Percentiles rank a stretch among this genome's conserved stretches.
phyloP scores from a whole-genome alignment of 2,329 filamentous ascomycete species.

The Annulohypoxylon truncatum region DNA sequence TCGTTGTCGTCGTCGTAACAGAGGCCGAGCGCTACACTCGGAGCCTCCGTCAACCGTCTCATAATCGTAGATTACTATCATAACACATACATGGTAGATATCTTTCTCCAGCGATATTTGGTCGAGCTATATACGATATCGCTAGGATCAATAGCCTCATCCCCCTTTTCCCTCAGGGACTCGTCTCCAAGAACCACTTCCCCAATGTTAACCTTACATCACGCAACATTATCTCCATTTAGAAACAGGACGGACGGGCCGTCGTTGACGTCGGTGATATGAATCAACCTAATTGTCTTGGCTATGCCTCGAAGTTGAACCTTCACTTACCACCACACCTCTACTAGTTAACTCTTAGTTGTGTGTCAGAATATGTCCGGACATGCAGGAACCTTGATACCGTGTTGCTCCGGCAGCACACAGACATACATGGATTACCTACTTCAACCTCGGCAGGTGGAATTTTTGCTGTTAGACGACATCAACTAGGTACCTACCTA shows the following conservation, averaged over 20 bases:
- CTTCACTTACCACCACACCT: conserved; percentile 69
- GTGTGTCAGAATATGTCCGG: background rate
- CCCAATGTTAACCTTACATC: conserved; percentile 90
- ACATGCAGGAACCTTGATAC: conserved; percentile 73
- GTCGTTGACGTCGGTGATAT: conserved; percentile 75
- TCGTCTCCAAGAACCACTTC: conserved; percentile 77
- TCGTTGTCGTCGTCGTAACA: conserved; percentile 51
- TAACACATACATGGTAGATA: conserved; percentile 52
- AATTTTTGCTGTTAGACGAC: conserved; percentile 87
- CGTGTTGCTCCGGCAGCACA: conserved; percentile 82
- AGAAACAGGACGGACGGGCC: conserved; percentile 74
- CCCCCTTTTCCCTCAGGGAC: conserved; percentile 77
- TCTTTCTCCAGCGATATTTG: conserved; percentile 49
- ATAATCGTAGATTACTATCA: conserved; percentile 54
- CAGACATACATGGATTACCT: conserved; percentile 83
- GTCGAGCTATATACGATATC: conserved; percentile 74
- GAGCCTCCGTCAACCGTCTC: conserved; percentile 57
- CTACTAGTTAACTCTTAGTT: conserved; percentile 39
- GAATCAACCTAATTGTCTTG: conserved; percentile 89
- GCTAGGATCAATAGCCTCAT: conserved; percentile 58
- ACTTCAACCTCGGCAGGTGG: conserved; percentile 47
- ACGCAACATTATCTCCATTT: conserved; percentile 87
- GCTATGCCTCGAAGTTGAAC: conserved; percentile 90
- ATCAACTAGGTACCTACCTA: conserved; percentile 94
- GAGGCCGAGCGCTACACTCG: conserved; percentile 61